Conservation (phyloP, 2,329 filamentous ascomycete genomes). For the Volutella citrinella region DNA sequence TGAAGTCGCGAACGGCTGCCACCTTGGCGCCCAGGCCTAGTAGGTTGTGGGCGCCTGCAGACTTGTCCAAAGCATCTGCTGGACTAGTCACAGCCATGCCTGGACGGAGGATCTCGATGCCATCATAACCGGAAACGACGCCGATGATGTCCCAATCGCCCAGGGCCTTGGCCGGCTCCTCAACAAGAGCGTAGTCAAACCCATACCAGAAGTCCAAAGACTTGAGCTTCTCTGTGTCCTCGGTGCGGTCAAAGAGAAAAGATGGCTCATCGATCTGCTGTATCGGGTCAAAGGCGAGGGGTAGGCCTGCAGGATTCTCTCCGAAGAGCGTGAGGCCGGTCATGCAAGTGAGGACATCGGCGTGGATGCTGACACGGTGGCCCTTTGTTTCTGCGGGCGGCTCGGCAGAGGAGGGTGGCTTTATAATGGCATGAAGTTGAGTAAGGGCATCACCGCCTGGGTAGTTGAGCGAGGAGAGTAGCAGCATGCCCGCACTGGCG, state of each 20-base stretch:
- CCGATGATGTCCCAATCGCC: conserved; percentile 56
- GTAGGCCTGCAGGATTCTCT: conserved; percentile 40
- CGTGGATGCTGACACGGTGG: conserved; percentile 47
- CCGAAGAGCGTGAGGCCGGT: conserved; percentile 67
- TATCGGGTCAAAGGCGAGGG: conserved; percentile 28
- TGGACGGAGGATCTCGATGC: conserved; percentile 56
- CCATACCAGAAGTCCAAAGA: conserved; percentile 57
- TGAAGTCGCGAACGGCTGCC: conserved; percentile 34
- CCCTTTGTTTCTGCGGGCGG: conserved; percentile 11
- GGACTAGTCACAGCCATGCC: no score
- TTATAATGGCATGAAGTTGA: conserved; percentile 44
- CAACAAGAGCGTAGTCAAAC: conserved; percentile 62
- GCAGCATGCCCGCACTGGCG: conserved; percentile 64
- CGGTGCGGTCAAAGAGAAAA: conserved; percentile 60
- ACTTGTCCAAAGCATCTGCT: no score
- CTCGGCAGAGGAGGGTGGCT: no score
- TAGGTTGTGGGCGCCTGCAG: no score
- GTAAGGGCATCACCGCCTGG: conserved; percentile 80
- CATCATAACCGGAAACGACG: conserved; percentile 55
- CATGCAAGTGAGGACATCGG: conserved; percentile 68
- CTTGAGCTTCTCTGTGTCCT: conserved; percentile 38
- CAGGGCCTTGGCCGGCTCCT: conserved; percentile 45
- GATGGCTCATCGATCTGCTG: conserved; percentile 23
- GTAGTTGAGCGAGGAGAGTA: conserved; percentile 86
- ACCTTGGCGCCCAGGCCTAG: conserved; percentile 46